Evolutionary conservation across 345 rosid species (phyloP).

Genomic region (Salix viminalis): DNA sequence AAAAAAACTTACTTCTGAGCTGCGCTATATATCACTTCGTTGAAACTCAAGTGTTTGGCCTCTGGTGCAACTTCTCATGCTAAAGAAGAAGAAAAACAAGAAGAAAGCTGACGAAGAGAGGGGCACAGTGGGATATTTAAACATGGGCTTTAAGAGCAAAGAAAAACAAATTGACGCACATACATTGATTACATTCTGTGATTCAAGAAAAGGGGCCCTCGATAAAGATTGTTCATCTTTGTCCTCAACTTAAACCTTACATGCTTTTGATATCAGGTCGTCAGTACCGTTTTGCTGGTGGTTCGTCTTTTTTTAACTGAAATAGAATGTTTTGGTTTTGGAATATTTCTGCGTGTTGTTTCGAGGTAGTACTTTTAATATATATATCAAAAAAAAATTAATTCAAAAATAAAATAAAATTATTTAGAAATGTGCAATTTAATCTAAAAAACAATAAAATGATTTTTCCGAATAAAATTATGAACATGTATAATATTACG

Average conservation of each 20-base stretch:
- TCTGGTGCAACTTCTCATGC: conserved; percentile 28
- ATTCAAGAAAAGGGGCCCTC: conserved; percentile 3
- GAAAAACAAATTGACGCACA: neutral
- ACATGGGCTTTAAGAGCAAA: conserved; percentile 11
- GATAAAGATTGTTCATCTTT: conserved; percentile 24
- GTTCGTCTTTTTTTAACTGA: too few relatives aligned
- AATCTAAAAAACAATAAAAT: too few relatives aligned
- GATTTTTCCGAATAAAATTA: too few relatives aligned
- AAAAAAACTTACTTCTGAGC: conserved; percentile 17
- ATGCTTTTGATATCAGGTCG: neutral
- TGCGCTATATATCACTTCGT: conserved; percentile 6
- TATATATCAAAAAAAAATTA: too few relatives aligned
- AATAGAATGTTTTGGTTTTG: accelerated
- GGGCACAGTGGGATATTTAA: conserved; percentile 28
- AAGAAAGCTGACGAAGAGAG: conserved; percentile 12
- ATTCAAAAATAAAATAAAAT: too few relatives aligned
- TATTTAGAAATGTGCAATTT: too few relatives aligned
- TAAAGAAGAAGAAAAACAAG: conserved; percentile 6
- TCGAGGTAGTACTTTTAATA: too few relatives aligned
- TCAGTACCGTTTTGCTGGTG: too few relatives aligned
- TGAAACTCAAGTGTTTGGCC: conserved; percentile 3
- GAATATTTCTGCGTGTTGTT: accelerated
- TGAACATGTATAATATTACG: too few relatives aligned
- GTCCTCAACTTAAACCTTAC: conserved; percentile 14
- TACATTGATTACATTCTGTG: conserved; percentile 9